Evolutionary conservation across 2,329 filamentous ascomycete genomes (phyloP).

Genomic region (Xylariaceae sp.): DNA sequence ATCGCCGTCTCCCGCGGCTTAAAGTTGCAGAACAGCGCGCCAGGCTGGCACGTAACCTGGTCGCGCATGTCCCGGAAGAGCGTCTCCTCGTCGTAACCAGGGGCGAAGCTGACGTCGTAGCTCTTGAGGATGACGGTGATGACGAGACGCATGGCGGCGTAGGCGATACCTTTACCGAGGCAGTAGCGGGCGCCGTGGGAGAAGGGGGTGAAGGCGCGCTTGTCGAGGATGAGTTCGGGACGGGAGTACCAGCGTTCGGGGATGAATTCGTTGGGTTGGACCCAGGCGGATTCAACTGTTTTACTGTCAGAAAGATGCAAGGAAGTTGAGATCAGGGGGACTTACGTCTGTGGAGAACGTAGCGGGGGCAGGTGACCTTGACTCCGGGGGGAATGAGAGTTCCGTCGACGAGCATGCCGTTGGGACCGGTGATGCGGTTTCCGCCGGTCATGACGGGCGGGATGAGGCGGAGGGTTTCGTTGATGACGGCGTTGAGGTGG

Average conservation of each 20-base stretch:
- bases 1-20: conserved; percentile 7
- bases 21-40: conserved; percentile 17
- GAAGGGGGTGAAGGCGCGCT: conserved; percentile 20
- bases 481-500: conserved; percentile 20
- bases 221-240: conserved; percentile 21
- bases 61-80: conserved; percentile 23
- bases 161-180: conserved; percentile 19
- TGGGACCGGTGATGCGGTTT: conserved; percentile 16
- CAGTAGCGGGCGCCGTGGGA: conserved; percentile 18
- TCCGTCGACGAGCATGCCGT: conserved; percentile 15
- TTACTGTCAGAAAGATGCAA: neutral
- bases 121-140: conserved; percentile 12
- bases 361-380: conserved; percentile 20
- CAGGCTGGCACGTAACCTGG: conserved; percentile 20
- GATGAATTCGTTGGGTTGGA: conserved; percentile 19
- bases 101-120: conserved; percentile 19
- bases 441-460: conserved; percentile 19
- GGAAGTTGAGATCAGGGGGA: neutral
- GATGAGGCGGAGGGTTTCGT: conserved; percentile 17
- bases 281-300: conserved; percentile 20
- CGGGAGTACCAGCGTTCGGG: conserved; percentile 22
- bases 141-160: conserved; percentile 17
- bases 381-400: conserved; percentile 17
- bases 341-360: conserved; percentile 22
- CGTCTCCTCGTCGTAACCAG: conserved; percentile 18